Evolutionary conservation across 1,139 yeast species (phyloP).

Genomic region (Diutina mesorugosa): DNA sequence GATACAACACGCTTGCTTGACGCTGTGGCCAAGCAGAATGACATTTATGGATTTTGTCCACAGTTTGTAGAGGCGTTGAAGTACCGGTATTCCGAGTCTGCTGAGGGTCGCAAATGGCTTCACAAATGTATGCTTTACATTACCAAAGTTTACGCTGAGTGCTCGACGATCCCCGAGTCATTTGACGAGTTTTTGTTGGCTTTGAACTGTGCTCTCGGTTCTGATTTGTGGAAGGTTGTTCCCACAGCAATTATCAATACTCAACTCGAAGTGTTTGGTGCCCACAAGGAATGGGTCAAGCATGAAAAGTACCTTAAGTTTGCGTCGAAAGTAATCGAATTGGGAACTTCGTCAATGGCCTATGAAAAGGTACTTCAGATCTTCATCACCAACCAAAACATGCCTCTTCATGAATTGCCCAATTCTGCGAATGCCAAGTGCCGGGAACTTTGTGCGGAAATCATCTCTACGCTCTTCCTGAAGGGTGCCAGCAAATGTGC

Average conservation of each 20-base stretch:
- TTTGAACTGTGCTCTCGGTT: neutral
- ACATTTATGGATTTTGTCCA: constrained; percentile 10
- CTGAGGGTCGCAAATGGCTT: constrained; percentile 18
- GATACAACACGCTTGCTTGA: neutral
- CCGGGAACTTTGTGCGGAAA: constrained; percentile 29
- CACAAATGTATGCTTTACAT: constrained; percentile 42
- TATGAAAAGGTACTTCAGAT: constrained; percentile 48
- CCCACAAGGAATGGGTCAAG: constrained; percentile 32
- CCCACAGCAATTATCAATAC: constrained; percentile 43
- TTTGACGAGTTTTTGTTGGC: neutral
- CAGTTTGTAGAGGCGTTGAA: constrained; percentile 14
- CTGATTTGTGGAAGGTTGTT: constrained; percentile 10
- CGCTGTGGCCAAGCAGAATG: neutral
- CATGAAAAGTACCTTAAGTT: constrained; percentile 27
- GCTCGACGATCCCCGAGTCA: constrained; percentile 4
- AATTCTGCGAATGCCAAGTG: constrained; percentile 9
- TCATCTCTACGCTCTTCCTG: constrained; percentile 31
- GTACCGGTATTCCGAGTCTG: neutral
- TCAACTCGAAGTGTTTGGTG: constrained; percentile 53
- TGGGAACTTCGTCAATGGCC: constrained; percentile 27
- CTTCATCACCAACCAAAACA: constrained; percentile 36
- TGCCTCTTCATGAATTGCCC: constrained; percentile 17
- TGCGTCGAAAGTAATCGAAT: constrained; percentile 21
- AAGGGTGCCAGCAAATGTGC: constrained; percentile 37
- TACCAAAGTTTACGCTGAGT: constrained; percentile 54